Evolutionary conservation across 805 yeast species (phyloP).

Genomic region (Monosporozyma aerobia): DNA sequence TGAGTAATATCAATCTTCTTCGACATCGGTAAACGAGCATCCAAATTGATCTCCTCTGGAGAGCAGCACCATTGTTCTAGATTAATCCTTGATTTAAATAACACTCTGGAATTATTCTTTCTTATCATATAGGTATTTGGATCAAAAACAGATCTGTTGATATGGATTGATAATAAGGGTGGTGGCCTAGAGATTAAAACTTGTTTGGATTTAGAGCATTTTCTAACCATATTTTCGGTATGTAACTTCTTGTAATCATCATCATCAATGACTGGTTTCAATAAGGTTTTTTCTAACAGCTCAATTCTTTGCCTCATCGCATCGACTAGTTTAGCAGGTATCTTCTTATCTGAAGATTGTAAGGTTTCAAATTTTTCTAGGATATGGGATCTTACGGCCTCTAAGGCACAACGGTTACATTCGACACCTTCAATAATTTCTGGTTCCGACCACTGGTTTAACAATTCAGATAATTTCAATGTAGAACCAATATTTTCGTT

Average conservation of each 20-base stretch:
- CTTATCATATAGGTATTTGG: conserved; percentile 73
- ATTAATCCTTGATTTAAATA: conserved; percentile 62
- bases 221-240: conserved; percentile 63
- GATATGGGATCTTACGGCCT: conserved; percentile 47
- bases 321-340: conserved; percentile 24
- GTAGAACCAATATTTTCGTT: conserved; percentile 33
- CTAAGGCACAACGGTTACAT: conserved; percentile 84
- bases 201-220: conserved; percentile 77
- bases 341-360: conserved; percentile 11
- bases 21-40: conserved; percentile 69
- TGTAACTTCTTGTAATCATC: conserved; percentile 65
- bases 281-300: conserved; percentile 44
- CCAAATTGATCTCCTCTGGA: conserved; percentile 61
- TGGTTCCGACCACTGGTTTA: conserved; percentile 61
- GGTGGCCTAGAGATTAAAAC: conserved; percentile 75
- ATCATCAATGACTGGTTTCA: conserved; percentile 66
- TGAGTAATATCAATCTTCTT: conserved; percentile 38
- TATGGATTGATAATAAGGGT: conserved; percentile 72
- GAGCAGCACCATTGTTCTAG: conserved; percentile 62
- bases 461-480: conserved; percentile 42
- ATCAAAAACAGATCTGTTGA: conserved; percentile 89
- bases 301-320: conserved; percentile 39
- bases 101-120: conserved; percentile 76
- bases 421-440: conserved; percentile 90
- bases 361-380: conserved; percentile 29